phyloP scores from a whole-genome alignment of 2,329 filamentous ascomycete species.

The Neopestalotiopsis rosae region DNA sequence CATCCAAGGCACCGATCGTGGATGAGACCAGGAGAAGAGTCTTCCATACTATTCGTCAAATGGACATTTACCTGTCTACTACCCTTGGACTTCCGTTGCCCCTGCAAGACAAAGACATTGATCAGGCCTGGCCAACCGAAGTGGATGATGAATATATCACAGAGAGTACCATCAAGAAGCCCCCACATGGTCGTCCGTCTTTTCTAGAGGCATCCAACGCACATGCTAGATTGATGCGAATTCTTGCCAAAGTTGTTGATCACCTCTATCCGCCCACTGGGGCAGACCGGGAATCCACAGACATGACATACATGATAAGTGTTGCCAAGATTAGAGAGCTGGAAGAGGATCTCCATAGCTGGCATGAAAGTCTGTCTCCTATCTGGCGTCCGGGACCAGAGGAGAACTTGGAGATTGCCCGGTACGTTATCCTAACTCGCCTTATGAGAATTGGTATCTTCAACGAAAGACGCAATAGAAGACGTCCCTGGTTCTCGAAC shows the following conservation, averaged over 20 bases:
- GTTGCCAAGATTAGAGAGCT: conserved; percentile 65
- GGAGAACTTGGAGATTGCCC: conserved; percentile 70
- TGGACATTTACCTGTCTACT: conserved; percentile 70
- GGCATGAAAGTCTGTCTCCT: conserved; percentile 70
- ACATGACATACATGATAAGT: conserved; percentile 61
- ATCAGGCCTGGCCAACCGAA: conserved; percentile 65
- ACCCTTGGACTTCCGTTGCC: conserved; percentile 67
- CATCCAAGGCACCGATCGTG: conserved; percentile 63
- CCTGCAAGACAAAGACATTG: conserved; percentile 64
- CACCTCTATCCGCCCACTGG: conserved; percentile 66
- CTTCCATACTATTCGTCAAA: conserved; percentile 68
- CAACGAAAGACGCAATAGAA: no score
- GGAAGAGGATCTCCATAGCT: conserved; percentile 63
- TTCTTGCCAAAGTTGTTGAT: conserved; percentile 64
- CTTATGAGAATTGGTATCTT: no score
- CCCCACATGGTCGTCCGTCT: conserved; percentile 57
- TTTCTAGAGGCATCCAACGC: conserved; percentile 67
- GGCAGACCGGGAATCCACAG: conserved; percentile 46
- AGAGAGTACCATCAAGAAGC: conserved; percentile 54
- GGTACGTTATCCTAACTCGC: conserved; percentile 54
- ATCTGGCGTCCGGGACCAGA: conserved; percentile 79
- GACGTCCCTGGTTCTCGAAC: no score
- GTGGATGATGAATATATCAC: conserved; percentile 70
- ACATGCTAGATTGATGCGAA: conserved; percentile 63
- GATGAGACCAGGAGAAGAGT: conserved; percentile 65